phyloP scores from a whole-genome alignment of 2,329 filamentous ascomycete genomes.

The Chalaropsis thielavioides region DNA sequence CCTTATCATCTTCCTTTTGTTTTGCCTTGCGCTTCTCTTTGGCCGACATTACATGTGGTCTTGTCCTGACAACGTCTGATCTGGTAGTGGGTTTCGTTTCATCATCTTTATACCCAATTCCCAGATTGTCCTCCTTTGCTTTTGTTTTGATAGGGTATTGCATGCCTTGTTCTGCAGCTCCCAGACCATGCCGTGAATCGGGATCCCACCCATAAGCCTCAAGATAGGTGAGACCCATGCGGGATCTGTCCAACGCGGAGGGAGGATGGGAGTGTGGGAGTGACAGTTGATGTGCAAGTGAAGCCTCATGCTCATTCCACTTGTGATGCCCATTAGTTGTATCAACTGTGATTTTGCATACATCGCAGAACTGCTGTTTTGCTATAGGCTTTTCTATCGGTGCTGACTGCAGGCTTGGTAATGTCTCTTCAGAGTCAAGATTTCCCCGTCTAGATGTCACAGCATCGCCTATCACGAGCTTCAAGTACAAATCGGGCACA shows the following conservation, averaged over 20 bases:
- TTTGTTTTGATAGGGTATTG: conserved; percentile 59
- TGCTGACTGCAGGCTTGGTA: not conserved
- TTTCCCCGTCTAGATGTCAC: not conserved
- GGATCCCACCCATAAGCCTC: conserved; percentile 60
- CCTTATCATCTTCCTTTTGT: conserved; percentile 45
- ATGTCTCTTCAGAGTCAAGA: conserved; percentile 4
- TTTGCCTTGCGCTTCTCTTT: conserved; percentile 51
- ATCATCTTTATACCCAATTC: conserved; percentile 45
- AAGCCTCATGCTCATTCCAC: conserved; percentile 37
- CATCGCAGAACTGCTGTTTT: conserved; percentile 23
- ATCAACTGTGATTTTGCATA: conserved; percentile 28
- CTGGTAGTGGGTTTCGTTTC: conserved; percentile 23
- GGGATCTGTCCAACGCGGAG: conserved; percentile 52
- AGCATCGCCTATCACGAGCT: conserved; percentile 43
- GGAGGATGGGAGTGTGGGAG: conserved; percentile 56
- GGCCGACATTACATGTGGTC: conserved; percentile 46
- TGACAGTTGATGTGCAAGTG: conserved; percentile 56
- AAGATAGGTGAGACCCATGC: conserved; percentile 55
- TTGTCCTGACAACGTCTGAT: conserved; percentile 25
- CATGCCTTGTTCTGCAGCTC: conserved; percentile 55
- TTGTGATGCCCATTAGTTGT: conserved; percentile 19
- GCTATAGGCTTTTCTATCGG: not conserved
- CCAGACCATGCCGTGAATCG: conserved; percentile 57
- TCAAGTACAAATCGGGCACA: conserved; percentile 44
- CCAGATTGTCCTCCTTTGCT: conserved; percentile 59